Evolutionary conservation across 1,284 basidiomycete genomes (phyloP).

Genomic region (Xanthoconium separans): DNA sequence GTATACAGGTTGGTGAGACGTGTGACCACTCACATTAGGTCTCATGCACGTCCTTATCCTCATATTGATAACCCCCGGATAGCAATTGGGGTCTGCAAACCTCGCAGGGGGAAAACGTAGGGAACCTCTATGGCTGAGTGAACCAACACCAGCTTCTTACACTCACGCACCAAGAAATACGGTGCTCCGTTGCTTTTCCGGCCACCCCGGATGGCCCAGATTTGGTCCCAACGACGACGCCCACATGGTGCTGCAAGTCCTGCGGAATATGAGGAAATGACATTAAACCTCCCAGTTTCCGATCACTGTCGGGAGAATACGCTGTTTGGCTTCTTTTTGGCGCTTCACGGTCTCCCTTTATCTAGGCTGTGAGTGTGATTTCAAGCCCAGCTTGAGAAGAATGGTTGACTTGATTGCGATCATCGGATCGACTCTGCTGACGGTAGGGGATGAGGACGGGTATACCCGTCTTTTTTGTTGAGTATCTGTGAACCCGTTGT

Average conservation of each 20-base stretch:
- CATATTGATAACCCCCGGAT: slow-evolving; percentile 53
- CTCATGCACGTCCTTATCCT: slow-evolving; percentile 57
- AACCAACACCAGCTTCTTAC: not conserved
- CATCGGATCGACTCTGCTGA: no score
- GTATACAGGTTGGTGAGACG: not conserved
- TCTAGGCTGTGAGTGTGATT: not conserved
- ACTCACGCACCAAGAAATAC: slow-evolving; percentile 56
- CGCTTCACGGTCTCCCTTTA: not conserved
- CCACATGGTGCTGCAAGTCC: slow-evolving; percentile 43
- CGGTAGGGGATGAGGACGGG: not conserved
- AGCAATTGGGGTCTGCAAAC: slow-evolving; percentile 64
- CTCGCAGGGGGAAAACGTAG: slow-evolving; percentile 54
- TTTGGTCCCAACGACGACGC: slow-evolving; percentile 50
- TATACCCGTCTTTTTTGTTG: not conserved
- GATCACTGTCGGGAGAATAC: not conserved
- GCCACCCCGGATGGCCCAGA: slow-evolving; percentile 39
- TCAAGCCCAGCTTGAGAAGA: not conserved
- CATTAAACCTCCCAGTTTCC: not conserved
- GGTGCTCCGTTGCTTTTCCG: slow-evolving; percentile 55
- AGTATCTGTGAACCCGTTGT: not conserved
- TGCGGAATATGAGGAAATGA: slow-evolving; percentile 43
- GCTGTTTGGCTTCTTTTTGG: not conserved
- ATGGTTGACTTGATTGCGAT: not conserved
- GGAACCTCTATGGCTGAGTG: slow-evolving; percentile 55
- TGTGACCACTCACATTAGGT: slow-evolving; percentile 47